Percentiles rank a stretch among this genome's conserved stretches.
These are phyloP conservation scores for Tetrastigma voinierianum DNA, from an alignment of 164 flowering plant genomes.

Conservation along the genomic window DNA sequence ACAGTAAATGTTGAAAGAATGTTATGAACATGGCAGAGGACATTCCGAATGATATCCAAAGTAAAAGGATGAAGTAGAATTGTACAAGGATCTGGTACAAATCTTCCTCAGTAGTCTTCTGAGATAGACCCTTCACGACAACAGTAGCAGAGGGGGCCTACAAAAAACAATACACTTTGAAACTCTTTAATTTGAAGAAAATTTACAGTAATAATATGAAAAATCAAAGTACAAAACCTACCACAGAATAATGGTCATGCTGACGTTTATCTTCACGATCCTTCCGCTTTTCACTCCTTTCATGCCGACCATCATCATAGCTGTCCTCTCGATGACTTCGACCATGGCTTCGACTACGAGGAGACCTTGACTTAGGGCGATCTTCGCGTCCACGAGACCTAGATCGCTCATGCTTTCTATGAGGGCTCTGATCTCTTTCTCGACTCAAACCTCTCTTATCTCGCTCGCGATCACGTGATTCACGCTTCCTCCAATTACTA, in stretches of 20 bases:
- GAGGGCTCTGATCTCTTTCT: conserved; percentile 80
- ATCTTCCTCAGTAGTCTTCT: conserved; percentile 94
- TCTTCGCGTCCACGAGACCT: conserved; percentile 76
- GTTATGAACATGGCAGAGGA: not conserved
- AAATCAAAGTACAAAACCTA: conserved; percentile 24
- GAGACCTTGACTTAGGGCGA: conserved; percentile 81
- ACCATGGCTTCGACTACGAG: conserved; percentile 74
- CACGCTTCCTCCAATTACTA: conserved; percentile 70
- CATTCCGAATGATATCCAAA: not conserved
- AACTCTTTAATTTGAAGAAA: not conserved
- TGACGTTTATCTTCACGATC: conserved; percentile 79
- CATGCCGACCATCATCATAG: conserved; percentile 73
- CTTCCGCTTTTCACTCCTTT: conserved; percentile 65
- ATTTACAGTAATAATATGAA: not conserved
- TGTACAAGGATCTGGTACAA: conserved; percentile 84
- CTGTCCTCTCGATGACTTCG: conserved; percentile 86
- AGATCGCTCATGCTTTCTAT: conserved; percentile 53
- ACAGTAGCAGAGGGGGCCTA: conserved; percentile 96
- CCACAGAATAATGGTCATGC: conserved; percentile 69
- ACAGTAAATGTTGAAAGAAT: not conserved
- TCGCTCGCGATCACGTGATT: conserved; percentile 71
- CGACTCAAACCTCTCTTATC: conserved; percentile 66
- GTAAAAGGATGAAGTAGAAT: not conserved
- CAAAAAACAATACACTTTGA: conserved; percentile 10
- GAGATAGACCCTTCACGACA: conserved; percentile 96